Conservation (phyloP, 1,284 basidiomycete species). For the Inonotus hispidus region DNA sequence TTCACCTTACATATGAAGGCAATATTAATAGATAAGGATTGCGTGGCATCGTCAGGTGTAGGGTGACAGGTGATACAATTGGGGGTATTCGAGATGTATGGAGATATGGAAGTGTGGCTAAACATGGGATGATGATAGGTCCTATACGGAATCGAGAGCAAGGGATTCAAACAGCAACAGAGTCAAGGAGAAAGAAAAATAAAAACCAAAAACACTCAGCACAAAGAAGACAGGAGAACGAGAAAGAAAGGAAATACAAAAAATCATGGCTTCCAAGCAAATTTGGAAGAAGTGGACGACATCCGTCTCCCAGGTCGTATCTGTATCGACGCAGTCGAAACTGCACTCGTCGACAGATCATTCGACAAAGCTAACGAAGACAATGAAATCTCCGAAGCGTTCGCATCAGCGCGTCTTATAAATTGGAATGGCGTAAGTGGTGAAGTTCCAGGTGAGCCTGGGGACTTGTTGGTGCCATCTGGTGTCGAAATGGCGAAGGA, state of each 20-base stretch:
- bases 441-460: conserved; percentile 41
- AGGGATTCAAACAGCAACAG: background rate
- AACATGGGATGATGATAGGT: background rate
- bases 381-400: conserved; percentile 25
- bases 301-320: conserved; percentile 4
- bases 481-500: conserved; percentile 47
- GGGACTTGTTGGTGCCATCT: conserved; percentile 37
- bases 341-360: conserved; percentile 2
- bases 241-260: background rate
- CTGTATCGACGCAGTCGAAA: conserved; percentile 1
- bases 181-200: background rate
- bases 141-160: background rate
- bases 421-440: conserved; percentile 53
- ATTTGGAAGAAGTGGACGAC: conserved; percentile 11
- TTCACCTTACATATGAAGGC: background rate
- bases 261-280: conserved; percentile 13
- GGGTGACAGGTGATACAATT: no score
- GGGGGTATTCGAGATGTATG: background rate
- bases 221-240: background rate
- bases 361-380: conserved; percentile 12
- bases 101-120: background rate
- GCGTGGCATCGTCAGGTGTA: background rate
- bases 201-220: background rate
- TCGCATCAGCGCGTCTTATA: conserved; percentile 45
- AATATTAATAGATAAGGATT: background rate